Conservation (phyloP, 305 asterid genomes). For the Fraxinus albicans region DNA sequence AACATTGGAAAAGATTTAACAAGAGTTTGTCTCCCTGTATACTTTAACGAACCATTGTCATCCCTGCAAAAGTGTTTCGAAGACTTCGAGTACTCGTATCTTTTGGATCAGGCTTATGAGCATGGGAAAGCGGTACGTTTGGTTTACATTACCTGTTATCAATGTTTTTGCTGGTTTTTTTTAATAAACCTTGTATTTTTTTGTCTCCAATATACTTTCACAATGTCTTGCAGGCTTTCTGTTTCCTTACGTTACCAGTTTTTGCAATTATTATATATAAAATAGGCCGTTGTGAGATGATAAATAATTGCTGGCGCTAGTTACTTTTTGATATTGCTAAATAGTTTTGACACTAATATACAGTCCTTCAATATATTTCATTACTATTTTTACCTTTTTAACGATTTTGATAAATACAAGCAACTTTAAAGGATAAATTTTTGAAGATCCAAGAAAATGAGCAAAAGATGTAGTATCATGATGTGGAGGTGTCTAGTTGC, state of each 20-base stretch:
- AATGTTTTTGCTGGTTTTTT: background rate
- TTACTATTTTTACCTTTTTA: background rate
- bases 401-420: background rate
- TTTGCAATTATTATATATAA: background rate
- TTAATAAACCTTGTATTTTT: background rate
- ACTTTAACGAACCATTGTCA: conserved; percentile 90
- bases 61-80: conserved; percentile 88
- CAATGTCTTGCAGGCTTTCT: background rate
- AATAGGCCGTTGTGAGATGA: background rate
- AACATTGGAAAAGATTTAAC: conserved; percentile 97
- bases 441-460: background rate
- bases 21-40: conserved; percentile 91
- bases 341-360: background rate
- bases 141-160: conserved; percentile 3
- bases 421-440: background rate
- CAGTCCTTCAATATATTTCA: background rate
- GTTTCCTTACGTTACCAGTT: background rate
- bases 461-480: background rate
- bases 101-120: conserved; percentile 83
- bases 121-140: conserved; percentile 83
- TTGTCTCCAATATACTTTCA: background rate
- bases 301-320: background rate
- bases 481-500: background rate
- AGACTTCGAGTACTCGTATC: conserved; percentile 90
- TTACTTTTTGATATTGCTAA: background rate